Evolutionary conservation across 1,284 basidiomycete species (phyloP), one percentile per base, ranked within the genome.

Genomic region (Ustilago nuda): DNA sequence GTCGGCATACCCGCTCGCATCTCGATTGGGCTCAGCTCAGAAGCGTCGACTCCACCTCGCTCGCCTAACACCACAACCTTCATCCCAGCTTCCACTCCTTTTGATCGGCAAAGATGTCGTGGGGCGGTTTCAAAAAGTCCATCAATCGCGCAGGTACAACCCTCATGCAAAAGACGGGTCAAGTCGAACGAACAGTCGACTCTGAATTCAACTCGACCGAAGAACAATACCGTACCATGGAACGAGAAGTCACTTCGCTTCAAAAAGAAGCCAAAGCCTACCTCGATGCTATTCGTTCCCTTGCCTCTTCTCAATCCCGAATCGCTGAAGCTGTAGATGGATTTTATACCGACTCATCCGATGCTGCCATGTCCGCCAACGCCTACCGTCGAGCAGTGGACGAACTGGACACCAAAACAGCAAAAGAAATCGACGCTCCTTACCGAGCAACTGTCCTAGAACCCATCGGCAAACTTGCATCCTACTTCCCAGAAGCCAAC

Each of bases 221-320:
- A 86, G 90, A 91, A 56, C 94, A 94, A 85, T 99, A 92, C 89
- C 91, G 92, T 87, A 90, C 90, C 92, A 95, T 88, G 86, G 94
- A 85, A 65, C 78, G 79, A 53, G 82, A 85, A 56, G 66, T 76
- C 0, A 57, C 92, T 81, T 90, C 90, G 7, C 87, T 99, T 58
- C 95, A 98, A 87, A 98, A 98, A 87, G 94, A 98, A 80, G 93
- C 93, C 81, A 99, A 98, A 88, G 90, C 90, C 0, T 99, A 98
- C 83, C 90, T 95, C 79, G 97, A 99, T 87, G 91, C 95, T 4
- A 95, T 99, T 91, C 63, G 83, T 93, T 72, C 69, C 33, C 95
- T 98, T 93, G 92, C 95, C 6, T 89, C 92, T 11, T 91, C 96
- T 9, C 96, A 99, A 86, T 90, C 92, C n/a, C 91, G 94, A 61